Conservation (phyloP, 73 alveolate species). For the Paramecium sonneborni region DNA sequence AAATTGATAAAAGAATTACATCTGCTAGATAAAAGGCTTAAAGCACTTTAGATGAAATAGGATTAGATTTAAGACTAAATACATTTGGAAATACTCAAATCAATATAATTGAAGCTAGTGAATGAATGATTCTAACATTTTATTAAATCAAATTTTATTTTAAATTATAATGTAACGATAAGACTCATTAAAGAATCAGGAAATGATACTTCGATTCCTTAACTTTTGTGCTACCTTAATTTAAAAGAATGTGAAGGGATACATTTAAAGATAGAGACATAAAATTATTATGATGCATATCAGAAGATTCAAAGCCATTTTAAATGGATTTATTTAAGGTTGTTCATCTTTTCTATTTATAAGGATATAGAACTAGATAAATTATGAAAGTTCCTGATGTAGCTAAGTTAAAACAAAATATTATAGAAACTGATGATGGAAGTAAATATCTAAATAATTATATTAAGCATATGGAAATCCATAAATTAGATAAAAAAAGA, state of each 20-base stretch:
- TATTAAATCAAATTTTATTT: not conserved
- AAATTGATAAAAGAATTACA: not conserved
- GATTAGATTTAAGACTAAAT: not conserved
- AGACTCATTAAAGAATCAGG: not conserved
- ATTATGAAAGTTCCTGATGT: constrained; percentile 24
- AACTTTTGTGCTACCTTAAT: constrained; percentile 49
- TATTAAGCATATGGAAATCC: constrained; percentile 55
- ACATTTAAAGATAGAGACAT: constrained; percentile 21
- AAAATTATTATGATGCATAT: constrained; percentile 45
- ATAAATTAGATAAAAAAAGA: not conserved
- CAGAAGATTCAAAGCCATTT: constrained; percentile 15
- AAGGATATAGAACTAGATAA: constrained; percentile 31
- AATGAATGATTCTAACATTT: not conserved
- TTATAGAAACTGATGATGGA: constrained; percentile 53
- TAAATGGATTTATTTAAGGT: constrained; percentile 37
- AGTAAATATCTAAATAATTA: not conserved
- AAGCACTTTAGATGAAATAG: not conserved
- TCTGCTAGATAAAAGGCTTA: not conserved
- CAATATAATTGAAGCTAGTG: not conserved
- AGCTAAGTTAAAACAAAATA: not conserved
- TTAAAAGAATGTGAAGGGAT: constrained; percentile 48
- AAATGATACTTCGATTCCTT: not conserved
- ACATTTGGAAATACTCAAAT: not conserved
- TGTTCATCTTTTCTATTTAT: not conserved
- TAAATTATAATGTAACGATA: constrained; percentile 21